A percentile compares a stretch with the other conserved stretches of the same genome.
These are phyloP conservation scores for Pleurozium schreberi DNA, from an alignment of 225 moss, liverwort and hornwort species.

Conservation along the genomic window DNA sequence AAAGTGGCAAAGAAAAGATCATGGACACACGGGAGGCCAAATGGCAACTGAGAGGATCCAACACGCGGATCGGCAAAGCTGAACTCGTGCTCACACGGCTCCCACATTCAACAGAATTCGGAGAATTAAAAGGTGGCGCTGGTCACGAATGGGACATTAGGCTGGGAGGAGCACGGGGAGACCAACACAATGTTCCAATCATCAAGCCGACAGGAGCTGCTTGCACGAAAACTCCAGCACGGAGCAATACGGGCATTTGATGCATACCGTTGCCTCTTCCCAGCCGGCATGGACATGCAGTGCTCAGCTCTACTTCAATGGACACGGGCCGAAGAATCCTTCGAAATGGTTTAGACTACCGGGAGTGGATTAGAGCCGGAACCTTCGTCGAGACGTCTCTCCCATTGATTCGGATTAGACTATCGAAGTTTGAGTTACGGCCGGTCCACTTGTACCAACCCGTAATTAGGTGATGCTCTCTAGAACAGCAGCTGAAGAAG, in stretches of 20 bases:
- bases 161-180: neutral
- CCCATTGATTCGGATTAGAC: slow-evolving; percentile 61
- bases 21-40: slow-evolving; percentile 78
- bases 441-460: slow-evolving; percentile 35
- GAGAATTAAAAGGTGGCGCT: slow-evolving; percentile 54
- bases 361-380: slow-evolving; percentile 61
- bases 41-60: slow-evolving; percentile 40
- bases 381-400: slow-evolving; percentile 55
- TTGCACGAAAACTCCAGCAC: neutral
- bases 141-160: slow-evolving; percentile 43
- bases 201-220: neutral
- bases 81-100: slow-evolving; percentile 76
- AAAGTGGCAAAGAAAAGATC: slow-evolving; percentile 49
- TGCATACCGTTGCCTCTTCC: slow-evolving; percentile 32
- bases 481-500: slow-evolving; percentile 82
- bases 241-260: slow-evolving; percentile 35
- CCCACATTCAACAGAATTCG: slow-evolving; percentile 69
- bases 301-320: slow-evolving; percentile 43
- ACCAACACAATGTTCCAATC: neutral
- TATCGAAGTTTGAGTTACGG: slow-evolving; percentile 62
- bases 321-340: slow-evolving; percentile 50
- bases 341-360: slow-evolving; percentile 61
- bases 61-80: slow-evolving; percentile 56
- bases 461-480: slow-evolving; percentile 33
- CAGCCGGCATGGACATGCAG: slow-evolving; percentile 17